Evolutionary conservation across 2,329 filamentous ascomycete genomes (phyloP).

Genomic region (Macrophomina phaseolina): DNA sequence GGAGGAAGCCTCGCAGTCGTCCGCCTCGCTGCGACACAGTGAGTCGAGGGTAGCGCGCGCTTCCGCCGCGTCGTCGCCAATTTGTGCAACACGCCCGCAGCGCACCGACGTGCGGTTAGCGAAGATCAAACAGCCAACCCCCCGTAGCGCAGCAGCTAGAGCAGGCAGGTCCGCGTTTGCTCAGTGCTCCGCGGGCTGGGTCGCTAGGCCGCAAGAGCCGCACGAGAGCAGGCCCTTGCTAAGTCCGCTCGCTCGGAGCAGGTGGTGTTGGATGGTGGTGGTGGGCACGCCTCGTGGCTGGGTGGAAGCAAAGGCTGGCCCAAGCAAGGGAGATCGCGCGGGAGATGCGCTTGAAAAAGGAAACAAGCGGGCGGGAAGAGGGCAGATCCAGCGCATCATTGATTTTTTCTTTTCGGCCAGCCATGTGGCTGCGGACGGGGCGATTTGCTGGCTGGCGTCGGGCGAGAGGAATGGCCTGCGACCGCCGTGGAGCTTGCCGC

Average conservation of each 20-base stretch:
- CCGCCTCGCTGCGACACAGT: not conserved
- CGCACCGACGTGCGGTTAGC: slow-evolving; percentile 25
- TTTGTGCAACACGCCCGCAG: slow-evolving; percentile 11
- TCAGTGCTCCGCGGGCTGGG: slow-evolving; percentile 3
- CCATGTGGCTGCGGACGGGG: not conserved
- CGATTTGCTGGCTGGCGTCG: not conserved
- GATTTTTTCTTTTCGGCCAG: slow-evolving; percentile 12
- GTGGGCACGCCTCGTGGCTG: slow-evolving; percentile 23
- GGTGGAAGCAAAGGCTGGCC: slow-evolving; percentile 8
- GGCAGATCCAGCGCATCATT: slow-evolving; percentile 19
- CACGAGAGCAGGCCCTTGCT: slow-evolving; percentile 9
- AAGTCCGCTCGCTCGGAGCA: not conserved
- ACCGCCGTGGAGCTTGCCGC: slow-evolving; percentile 7
- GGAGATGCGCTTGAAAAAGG: slow-evolving; percentile 17
- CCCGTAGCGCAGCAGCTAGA: slow-evolving; percentile 20
- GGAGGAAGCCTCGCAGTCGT: no score
- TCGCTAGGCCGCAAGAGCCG: not conserved
- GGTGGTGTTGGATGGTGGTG: slow-evolving; percentile 10
- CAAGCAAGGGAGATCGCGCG: slow-evolving; percentile 15
- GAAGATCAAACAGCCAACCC: slow-evolving; percentile 15
- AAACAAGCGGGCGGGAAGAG: slow-evolving; percentile 5
- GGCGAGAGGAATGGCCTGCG: no score
- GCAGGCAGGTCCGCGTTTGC: slow-evolving; percentile 12
- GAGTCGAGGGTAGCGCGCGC: slow-evolving; percentile 14
- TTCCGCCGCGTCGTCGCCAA: slow-evolving; percentile 13